Conservation (phyloP, 441 rosid species). For the Sinapis alba region DNA sequence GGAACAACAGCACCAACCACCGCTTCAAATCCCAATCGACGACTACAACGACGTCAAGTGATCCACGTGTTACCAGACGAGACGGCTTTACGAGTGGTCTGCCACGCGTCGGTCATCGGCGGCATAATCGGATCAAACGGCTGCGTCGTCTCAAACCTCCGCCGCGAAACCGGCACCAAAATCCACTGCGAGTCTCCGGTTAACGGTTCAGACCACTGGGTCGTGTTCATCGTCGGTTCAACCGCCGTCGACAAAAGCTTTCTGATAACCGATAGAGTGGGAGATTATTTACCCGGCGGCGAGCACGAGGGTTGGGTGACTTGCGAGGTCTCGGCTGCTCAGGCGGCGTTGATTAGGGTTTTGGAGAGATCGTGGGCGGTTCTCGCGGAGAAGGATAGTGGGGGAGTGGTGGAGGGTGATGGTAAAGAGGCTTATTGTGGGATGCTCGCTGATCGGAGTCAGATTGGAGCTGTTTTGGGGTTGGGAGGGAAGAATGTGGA, state of each 20-base stretch:
- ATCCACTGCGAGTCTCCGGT: conserved; percentile 47
- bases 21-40: conserved; percentile 7
- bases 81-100: conserved; percentile 50
- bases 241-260: conserved; percentile 39
- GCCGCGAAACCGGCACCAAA: conserved; percentile 45
- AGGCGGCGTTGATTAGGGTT: conserved; percentile 66
- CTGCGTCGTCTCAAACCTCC: conserved; percentile 42
- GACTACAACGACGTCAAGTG: conserved; percentile 16
- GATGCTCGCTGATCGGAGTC: conserved; percentile 50
- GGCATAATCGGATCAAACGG: conserved; percentile 57
- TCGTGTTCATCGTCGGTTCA: conserved; percentile 53
- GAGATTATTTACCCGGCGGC: conserved; percentile 18
- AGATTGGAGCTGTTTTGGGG: conserved; percentile 59
- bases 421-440: conserved; percentile 57
- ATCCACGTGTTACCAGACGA: conserved; percentile 43
- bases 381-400: conserved; percentile 38
- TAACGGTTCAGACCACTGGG: conserved; percentile 52
- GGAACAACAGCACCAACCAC: not conserved
- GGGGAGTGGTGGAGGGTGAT: conserved; percentile 23
- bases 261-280: conserved; percentile 36
- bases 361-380: conserved; percentile 66
- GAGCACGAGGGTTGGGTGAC: conserved; percentile 38
- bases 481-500: conserved; percentile 47
- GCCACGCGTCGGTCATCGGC: conserved; percentile 50
- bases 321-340: conserved; percentile 53